These are phyloP conservation scores for Arthroderma sp. DNA, from an alignment of 2,329 filamentous ascomycete species.

Conservation along the genomic window DNA sequence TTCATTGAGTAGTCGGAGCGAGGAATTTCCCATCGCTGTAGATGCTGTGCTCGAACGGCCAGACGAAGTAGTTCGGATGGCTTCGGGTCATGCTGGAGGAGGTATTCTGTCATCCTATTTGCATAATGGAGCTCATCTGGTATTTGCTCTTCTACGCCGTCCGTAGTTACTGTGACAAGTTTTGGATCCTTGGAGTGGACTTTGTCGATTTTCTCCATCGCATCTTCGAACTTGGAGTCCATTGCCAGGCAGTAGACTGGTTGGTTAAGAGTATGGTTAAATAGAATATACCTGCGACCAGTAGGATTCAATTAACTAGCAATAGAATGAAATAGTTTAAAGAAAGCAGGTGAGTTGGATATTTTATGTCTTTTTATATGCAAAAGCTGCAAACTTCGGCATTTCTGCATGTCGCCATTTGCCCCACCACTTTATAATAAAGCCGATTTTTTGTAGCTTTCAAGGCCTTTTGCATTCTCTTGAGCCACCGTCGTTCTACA, in stretches of 20 bases:
- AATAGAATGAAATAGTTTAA: not conserved
- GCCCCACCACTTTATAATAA: not conserved
- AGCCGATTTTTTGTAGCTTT: not conserved
- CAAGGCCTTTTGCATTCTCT: not conserved
- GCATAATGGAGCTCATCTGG: conserved; percentile 79
- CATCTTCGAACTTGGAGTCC: conserved; percentile 30
- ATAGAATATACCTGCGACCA: not conserved
- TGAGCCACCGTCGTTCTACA: not conserved
- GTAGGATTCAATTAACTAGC: not conserved
- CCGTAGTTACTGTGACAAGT: conserved; percentile 31
- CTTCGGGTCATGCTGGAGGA: conserved; percentile 46
- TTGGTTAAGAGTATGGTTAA: not conserved
- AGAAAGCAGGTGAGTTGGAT: not conserved
- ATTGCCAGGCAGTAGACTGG: conserved; percentile 16
- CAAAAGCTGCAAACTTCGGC: conserved; percentile 2
- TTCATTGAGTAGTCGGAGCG: conserved; percentile 62
- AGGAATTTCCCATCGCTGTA: conserved; percentile 74
- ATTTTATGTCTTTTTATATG: not conserved
- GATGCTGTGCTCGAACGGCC: conserved; percentile 74
- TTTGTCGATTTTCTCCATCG: conserved; percentile 58
- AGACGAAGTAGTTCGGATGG: conserved; percentile 58
- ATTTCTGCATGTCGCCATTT: not conserved
- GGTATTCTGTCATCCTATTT: conserved; percentile 63
- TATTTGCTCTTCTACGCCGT: conserved; percentile 31
- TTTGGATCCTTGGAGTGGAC: conserved; percentile 59